These are phyloP conservation scores for Melanomma pulvis-pyrius DNA, from an alignment of 495 filamentous ascomycete species.

Conservation along the genomic window DNA sequence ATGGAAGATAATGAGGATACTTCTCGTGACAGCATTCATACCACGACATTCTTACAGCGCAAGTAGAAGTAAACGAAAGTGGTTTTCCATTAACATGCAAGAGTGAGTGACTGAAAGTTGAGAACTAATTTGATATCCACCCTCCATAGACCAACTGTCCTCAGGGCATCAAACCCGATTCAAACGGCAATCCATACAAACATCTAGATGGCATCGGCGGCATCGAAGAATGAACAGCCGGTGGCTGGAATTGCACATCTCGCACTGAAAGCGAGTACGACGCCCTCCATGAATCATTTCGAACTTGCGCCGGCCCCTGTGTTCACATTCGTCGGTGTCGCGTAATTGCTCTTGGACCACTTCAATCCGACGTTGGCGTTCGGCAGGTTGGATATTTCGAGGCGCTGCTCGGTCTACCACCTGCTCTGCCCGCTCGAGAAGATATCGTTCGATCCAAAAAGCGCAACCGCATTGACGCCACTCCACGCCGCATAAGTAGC, in stretches of 20 bases:
- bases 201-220: not conserved
- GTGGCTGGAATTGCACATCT: constrained; percentile 15
- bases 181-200: constrained; percentile 15
- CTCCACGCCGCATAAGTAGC: constrained; percentile 16
- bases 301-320: constrained; percentile 4
- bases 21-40: too few species aligned
- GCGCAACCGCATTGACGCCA: constrained; percentile 21
- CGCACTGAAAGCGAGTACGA: constrained; percentile 6
- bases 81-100: too few species aligned
- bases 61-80: too few species aligned
- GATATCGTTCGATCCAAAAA: constrained; percentile 1
- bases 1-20: too few species aligned
- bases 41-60: too few species aligned
- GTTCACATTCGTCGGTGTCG: constrained; percentile 13
- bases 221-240: constrained; percentile 17
- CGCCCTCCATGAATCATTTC: not conserved
- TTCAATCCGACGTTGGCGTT: constrained; percentile 4
- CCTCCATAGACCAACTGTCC: not conserved
- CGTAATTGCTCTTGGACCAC: constrained; percentile 1
- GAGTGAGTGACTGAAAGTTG: too few species aligned
- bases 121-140: not conserved
- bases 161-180: constrained; percentile 8
- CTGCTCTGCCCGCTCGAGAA: constrained; percentile 15
- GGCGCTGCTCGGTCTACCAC: constrained; percentile 8
- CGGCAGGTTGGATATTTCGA: not conserved